Base-by-base conservation (phyloP, 108 stramenopile genomes). In the Cylindrotheca closterium region DNA sequence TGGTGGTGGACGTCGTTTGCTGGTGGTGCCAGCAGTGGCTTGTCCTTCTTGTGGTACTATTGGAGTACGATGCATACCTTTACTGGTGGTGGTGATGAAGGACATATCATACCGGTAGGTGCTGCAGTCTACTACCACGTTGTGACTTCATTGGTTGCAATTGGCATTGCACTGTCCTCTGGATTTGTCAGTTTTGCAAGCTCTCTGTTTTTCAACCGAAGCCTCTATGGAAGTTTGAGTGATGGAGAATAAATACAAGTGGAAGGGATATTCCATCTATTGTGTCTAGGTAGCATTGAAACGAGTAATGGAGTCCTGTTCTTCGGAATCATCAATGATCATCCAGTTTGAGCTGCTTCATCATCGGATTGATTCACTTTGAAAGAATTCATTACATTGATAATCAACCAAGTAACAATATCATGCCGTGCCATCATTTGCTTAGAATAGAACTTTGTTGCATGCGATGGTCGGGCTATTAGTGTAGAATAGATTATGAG, bases 1-100 rank as follows among this genome's bases (percentile, higher is more conserved):
- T 96, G 97, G 96, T 98, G 97, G 97, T n/a, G n/a, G n/a, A 78
- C 95, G 28, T 84, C 90, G 52, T 89, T 94, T 65, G 61, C 74
- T 54, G 76, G 81, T 57, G 73, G 77, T 31, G 95, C 91, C 49
- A 77, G 86, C 8, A 81, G 85, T 15, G 96, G 87, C 0, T 47
- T 90, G 32, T 96, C 88, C 63, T 7, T 15, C 15, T 42, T 7
- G 37, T 10, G 7, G 37, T 10, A 15, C 15, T 42, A 42, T 42
- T 42, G 37, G 7, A 10, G 15, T 42, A 10, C 37, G 7, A 10
- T 42, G n/a, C n/a, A n/a, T 15, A 15, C 37, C 37, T 15, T 7
- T 7, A 7, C 15, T 42, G 37, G 15, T 15, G 10, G 7, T 42
- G 7, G 10, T 15, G 10, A 42, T 15, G 37, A 15, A 42, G 37